phyloP scores from a whole-genome alignment of 192 early-diverging fungal genomes.

The Backusella luteola region DNA sequence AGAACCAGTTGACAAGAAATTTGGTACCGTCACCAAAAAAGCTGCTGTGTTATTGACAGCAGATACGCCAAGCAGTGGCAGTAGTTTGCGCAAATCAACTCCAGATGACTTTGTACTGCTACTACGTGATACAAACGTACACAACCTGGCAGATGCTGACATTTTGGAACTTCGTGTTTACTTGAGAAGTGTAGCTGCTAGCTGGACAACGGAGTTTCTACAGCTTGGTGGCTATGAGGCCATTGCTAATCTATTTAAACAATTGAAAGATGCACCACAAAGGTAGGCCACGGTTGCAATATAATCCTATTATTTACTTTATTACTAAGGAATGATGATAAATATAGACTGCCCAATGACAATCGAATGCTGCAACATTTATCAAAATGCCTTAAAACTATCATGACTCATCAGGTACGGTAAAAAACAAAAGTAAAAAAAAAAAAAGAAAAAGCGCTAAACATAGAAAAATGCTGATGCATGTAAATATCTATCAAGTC shows the following conservation, averaged over 20 bases:
- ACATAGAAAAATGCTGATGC: background rate
- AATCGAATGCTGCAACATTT: conserved; percentile 37
- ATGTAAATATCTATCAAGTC: conserved; percentile 16
- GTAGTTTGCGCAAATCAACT: conserved; percentile 3
- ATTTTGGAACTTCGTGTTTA: conserved; percentile 28
- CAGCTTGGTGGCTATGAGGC: conserved; percentile 27
- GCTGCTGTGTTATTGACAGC: background rate
- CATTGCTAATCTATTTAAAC: conserved; percentile 26
- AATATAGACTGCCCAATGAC: conserved; percentile 24
- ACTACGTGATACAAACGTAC: conserved; percentile 11
- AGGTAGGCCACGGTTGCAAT: conserved; percentile 10
- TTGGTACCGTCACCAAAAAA: background rate
- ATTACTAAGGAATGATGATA: background rate
- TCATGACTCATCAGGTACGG: conserved; percentile 40
- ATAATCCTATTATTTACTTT: background rate
- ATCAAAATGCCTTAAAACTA: conserved; percentile 37
- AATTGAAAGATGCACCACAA: conserved; percentile 35
- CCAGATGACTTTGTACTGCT: conserved; percentile 28
- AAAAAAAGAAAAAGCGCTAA: background rate
- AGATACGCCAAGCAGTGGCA: background rate
- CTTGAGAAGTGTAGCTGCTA: conserved; percentile 29
- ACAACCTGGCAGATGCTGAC: conserved; percentile 25
- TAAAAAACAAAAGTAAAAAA: background rate
- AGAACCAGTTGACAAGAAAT: background rate
- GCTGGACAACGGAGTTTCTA: conserved; percentile 36